Evolutionary conservation across 1,284 basidiomycete genomes (phyloP).

Genomic region (Rhodofomes roseus): DNA sequence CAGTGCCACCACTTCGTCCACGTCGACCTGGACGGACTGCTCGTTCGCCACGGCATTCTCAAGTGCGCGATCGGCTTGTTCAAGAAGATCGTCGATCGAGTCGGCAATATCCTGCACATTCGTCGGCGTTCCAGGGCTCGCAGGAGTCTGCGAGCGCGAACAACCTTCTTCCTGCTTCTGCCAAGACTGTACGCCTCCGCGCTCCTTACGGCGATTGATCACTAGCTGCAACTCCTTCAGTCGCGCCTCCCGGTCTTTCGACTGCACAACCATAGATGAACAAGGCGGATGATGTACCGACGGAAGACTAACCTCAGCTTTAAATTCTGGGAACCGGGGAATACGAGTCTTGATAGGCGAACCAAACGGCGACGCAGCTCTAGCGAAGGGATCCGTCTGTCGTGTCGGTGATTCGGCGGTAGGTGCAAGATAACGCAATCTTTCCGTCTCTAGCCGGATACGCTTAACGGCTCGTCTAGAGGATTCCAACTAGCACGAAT

Average conservation of each 20-base stretch:
- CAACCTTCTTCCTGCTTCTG: conserved; percentile 17
- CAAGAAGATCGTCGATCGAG: conserved; percentile 48
- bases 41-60: conserved; percentile 47
- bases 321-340: background rate
- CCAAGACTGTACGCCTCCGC: conserved; percentile 36
- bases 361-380: conserved; percentile 50
- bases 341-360: background rate
- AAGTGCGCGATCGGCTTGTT: conserved; percentile 56
- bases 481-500: conserved; percentile 51
- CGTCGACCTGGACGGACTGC: conserved; percentile 44
- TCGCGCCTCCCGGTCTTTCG: conserved; percentile 61
- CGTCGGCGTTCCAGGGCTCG: conserved; percentile 20
- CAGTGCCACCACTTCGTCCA: conserved; percentile 45
- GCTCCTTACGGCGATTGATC: conserved; percentile 56
- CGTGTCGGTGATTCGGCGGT: conserved; percentile 9
- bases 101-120: conserved; percentile 23
- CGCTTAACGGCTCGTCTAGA: conserved; percentile 66
- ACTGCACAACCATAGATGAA: background rate
- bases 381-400: conserved; percentile 9
- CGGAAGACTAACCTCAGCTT: background rate
- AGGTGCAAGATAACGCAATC: conserved; percentile 18
- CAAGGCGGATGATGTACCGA: background rate
- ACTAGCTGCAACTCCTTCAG: conserved; percentile 76
- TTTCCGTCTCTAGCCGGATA: conserved; percentile 53
- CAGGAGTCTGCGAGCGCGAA: conserved; percentile 7